Percentiles rank a stretch among this genome's conserved stretches.
Conservation (phyloP, 2,329 filamentous ascomycete genomes). For the Penicillium sp. region DNA sequence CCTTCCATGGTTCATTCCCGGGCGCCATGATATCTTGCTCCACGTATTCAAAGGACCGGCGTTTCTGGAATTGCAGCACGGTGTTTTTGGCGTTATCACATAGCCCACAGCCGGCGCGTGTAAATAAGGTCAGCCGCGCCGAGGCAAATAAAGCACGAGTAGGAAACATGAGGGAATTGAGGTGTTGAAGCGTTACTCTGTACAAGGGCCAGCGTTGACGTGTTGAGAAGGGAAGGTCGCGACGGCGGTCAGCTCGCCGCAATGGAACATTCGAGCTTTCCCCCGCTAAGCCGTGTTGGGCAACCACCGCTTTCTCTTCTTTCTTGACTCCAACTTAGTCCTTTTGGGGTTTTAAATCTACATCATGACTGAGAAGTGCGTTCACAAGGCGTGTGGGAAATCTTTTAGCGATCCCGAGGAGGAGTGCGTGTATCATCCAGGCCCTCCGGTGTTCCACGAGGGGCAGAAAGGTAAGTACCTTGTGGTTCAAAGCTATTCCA, state of each 20-base stretch:
- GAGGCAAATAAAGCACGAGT: conserved; percentile 32
- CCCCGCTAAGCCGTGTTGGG: conserved; percentile 37
- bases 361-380: conserved; percentile 67
- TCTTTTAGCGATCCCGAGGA: conserved; percentile 78
- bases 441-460: conserved; percentile 93
- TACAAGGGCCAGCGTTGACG: no score
- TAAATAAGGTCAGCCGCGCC: conserved; percentile 60
- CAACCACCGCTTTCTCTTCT: conserved; percentile 10
- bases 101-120: conserved; percentile 59
- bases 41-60: conserved; percentile 55
- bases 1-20: conserved; percentile 58
- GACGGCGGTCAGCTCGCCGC: conserved; percentile 17
- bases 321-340: background rate
- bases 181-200: background rate
- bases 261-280: conserved; percentile 46
- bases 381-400: conserved; percentile 95
- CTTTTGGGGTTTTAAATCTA: background rate
- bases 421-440: conserved; percentile 87
- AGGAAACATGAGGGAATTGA: conserved; percentile 28
- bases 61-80: conserved; percentile 55
- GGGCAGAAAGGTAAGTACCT: conserved; percentile 83
- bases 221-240: background rate
- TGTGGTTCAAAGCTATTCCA: conserved; percentile 25
- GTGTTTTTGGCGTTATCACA: conserved; percentile 63
- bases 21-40: conserved; percentile 62